Evolutionary conservation across 306 rosid genomes (phyloP).

Genomic region (Rosa lucieae): DNA sequence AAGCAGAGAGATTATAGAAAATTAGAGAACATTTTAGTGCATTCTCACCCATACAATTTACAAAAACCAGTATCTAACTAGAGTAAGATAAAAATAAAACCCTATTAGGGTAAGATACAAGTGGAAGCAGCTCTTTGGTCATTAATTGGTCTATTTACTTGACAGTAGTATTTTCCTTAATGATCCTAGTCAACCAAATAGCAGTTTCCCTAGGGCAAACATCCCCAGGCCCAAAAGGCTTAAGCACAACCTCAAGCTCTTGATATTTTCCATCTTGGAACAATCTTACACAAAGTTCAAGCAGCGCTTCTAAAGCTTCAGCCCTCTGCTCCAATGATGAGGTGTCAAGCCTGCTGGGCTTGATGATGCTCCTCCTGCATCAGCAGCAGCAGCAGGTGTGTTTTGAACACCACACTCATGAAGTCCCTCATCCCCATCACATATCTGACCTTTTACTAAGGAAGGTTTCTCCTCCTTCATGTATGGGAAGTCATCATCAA

Average conservation of each 20-base stretch:
- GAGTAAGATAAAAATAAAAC: not conserved
- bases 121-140: not conserved
- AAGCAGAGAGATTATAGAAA: not conserved
- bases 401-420: slow-evolving; percentile 60
- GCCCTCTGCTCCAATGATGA: slow-evolving; percentile 79
- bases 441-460: not conserved
- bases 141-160: not conserved
- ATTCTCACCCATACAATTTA: not conserved
- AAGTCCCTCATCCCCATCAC: slow-evolving; percentile 37
- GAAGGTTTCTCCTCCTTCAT: not conserved
- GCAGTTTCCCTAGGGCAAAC: slow-evolving; percentile 96
- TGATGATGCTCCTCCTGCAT: slow-evolving; percentile 69
- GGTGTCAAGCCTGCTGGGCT: slow-evolving; percentile 74
- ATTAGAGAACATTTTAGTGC: not conserved
- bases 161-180: not conserved
- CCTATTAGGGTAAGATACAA: not conserved
- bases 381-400: slow-evolving; percentile 41
- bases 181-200: not conserved
- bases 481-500: not conserved
- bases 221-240: slow-evolving; percentile 90
- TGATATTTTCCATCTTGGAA: slow-evolving; percentile 80
- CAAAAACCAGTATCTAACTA: not conserved
- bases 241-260: slow-evolving; percentile 85
- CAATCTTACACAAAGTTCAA: slow-evolving; percentile 90
- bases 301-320: slow-evolving; percentile 92